Base-by-base conservation (phyloP, 257 asterid genomes). In the Mentha longifolia region DNA sequence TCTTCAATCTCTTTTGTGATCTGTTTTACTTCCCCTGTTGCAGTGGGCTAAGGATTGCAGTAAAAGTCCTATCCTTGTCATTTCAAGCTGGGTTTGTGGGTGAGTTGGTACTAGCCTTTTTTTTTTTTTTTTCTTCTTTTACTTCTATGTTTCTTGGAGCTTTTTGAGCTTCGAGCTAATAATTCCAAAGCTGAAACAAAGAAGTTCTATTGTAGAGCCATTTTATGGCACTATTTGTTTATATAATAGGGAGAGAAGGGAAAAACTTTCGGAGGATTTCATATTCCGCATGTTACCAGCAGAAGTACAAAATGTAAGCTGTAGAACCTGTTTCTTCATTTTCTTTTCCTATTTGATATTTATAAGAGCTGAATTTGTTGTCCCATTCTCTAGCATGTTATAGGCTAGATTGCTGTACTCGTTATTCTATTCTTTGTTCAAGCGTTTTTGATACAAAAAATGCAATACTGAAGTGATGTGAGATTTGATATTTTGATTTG, bases 221-320 rank as follows among this genome's bases (percentile, higher is more conserved):
- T 95, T 95, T 83, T 80, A 85, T 80, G 99, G 99, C 87, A 89
- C 98, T 65, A 91, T 95, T 79, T 95, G 97, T 79, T 79, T 95
- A 80, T 95, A 95, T 74, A 95, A 95, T 85, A 86, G 97, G 87
- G 99, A 95, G 92, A 90, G 99, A 92, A 95, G 94, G 80, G 99
- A 95, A 86, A 95, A 92, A 78, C 97, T 92, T 58, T 95, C 99
- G 0, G 99, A 95, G 82, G 99, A 95, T 85, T 92, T 89, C 86
- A 52, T 76, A 80, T 95, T 95, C 87, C 91, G 71, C 62, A 74
- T 82, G 75, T 76, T 81, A 78, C 98, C 99, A 51, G 73, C 84
- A 49, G 99, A 89, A 64, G 41, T 77, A 74, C 92, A 83, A 77
- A 92, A 95, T 76, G 99, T 95, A 88, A 95, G 99, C 73, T 69